Evolutionary conservation across 495 filamentous ascomycete genomes (phyloP).

Genomic region (Daldinia caldariorum): DNA sequence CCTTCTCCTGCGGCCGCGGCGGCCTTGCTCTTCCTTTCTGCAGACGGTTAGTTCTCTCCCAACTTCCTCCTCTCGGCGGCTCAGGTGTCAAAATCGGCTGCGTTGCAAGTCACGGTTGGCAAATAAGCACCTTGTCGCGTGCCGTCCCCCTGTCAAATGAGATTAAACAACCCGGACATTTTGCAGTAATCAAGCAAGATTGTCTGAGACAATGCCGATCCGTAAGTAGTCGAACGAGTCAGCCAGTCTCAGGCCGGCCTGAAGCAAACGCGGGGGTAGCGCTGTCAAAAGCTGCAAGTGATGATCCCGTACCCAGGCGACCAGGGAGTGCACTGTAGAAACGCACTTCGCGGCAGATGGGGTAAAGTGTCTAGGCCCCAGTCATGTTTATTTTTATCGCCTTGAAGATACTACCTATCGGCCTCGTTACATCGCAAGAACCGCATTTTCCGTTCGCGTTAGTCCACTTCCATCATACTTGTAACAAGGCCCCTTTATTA

Average conservation of each 20-base stretch:
- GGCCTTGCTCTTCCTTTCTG: slow-evolving; percentile 30
- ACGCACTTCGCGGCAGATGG: slow-evolving; percentile 36
- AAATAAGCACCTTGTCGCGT: slow-evolving; percentile 38
- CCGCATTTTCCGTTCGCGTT: slow-evolving; percentile 12
- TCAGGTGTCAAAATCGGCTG: slow-evolving; percentile 34
- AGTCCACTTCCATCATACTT: slow-evolving; percentile 8
- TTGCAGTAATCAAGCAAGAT: slow-evolving; percentile 26
- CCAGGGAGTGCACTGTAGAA: slow-evolving; percentile 26
- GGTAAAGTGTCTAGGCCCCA: slow-evolving; percentile 22
- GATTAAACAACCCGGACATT: slow-evolving; percentile 33
- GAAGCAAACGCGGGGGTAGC: slow-evolving; percentile 41
- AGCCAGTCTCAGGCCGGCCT: slow-evolving; percentile 26
- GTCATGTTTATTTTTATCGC: slow-evolving; percentile 36
- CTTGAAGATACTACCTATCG: slow-evolving; percentile 26
- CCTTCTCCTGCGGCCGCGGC: slow-evolving; percentile 27
- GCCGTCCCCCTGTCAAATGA: slow-evolving; percentile 32
- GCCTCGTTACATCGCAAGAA: slow-evolving; percentile 17
- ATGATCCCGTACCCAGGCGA: slow-evolving; percentile 41
- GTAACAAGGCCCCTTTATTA: slow-evolving; percentile 9
- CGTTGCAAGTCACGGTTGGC: slow-evolving; percentile 38
- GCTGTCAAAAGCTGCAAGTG: slow-evolving; percentile 45
- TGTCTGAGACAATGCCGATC: slow-evolving; percentile 37
- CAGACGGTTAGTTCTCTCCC: slow-evolving; percentile 31
- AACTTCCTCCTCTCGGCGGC: slow-evolving; percentile 23
- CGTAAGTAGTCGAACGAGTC: slow-evolving; percentile 20